phyloP scores from a whole-genome alignment of 805 yeast genomes.

The Lipomyces sp. region DNA sequence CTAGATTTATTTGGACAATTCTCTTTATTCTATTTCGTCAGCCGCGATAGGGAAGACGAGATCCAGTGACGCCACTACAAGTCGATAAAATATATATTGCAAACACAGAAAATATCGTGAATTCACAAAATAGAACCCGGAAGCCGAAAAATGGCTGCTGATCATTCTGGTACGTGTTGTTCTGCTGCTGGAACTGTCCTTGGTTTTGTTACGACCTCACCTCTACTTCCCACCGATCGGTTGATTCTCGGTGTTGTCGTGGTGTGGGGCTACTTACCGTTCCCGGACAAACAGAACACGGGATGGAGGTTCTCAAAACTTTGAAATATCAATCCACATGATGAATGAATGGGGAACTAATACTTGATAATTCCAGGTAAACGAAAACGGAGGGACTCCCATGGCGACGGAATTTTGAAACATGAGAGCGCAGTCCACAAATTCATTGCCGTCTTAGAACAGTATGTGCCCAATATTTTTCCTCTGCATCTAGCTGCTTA shows the following conservation, averaged over 20 bases:
- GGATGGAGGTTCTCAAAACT: neutral
- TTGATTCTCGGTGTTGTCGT: neutral
- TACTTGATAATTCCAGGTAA: neutral
- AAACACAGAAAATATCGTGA: neutral
- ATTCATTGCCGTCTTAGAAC: slow-evolving; percentile 24
- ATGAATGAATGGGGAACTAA: neutral
- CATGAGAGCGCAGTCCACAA: slow-evolving; percentile 15
- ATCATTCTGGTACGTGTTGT: slow-evolving; percentile 1
- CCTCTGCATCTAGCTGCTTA: neutral
- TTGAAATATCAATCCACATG: neutral
- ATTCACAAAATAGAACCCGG: neutral
- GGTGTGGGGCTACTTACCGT: neutral
- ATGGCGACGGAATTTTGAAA: neutral
- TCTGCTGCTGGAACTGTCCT: neutral
- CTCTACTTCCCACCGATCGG: no score
- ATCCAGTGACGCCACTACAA: neutral
- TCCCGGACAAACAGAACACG: no score
- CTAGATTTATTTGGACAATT: neutral
- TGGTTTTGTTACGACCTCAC: neutral
- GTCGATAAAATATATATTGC: neutral
- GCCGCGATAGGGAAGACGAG: neutral
- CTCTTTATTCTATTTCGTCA: neutral
- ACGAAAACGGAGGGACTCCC: slow-evolving; percentile 1
- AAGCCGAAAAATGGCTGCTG: slow-evolving; percentile 2
- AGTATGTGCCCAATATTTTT: slow-evolving; percentile 10